Evolutionary conservation across 768 basidiomycete genomes (phyloP).

Genomic region (Dendrothele bispora): DNA sequence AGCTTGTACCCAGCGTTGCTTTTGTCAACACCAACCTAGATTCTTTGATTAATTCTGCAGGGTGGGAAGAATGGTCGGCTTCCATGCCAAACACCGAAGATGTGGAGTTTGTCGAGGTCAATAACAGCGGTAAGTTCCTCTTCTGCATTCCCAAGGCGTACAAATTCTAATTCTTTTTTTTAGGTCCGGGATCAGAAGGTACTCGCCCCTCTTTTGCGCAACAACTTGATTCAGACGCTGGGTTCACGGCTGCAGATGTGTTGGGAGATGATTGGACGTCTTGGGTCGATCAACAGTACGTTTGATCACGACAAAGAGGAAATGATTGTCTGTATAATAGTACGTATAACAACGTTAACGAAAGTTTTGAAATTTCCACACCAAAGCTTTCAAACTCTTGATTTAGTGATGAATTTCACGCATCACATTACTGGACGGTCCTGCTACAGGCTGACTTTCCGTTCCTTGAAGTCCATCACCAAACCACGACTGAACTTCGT

Average conservation of each 20-base stretch:
- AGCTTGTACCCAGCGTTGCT: too few species aligned
- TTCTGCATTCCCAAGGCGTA: background rate
- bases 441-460: too few species aligned
- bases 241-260: constrained; percentile 19
- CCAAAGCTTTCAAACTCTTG: too few species aligned
- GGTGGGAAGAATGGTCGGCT: constrained; percentile 23
- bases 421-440: too few species aligned
- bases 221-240: constrained; percentile 12
- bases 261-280: constrained; percentile 20
- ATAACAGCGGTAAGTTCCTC: constrained; percentile 15
- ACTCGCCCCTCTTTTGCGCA: constrained; percentile 23
- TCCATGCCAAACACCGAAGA: constrained; percentile 23
- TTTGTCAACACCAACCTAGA: constrained; percentile 18
- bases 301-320: too few species aligned
- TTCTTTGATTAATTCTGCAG: constrained; percentile 19
- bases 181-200: constrained; percentile 22
- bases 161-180: background rate
- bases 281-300: constrained; percentile 23
- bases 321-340: too few species aligned
- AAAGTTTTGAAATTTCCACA: too few species aligned
- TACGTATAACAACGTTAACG: too few species aligned
- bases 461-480: too few species aligned
- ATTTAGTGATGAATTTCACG: too few species aligned
- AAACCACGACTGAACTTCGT: too few species aligned
- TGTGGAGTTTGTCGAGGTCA: constrained; percentile 24